Evolutionary conservation across 1,139 yeast species (phyloP).

Genomic region (Pichia sp.): DNA sequence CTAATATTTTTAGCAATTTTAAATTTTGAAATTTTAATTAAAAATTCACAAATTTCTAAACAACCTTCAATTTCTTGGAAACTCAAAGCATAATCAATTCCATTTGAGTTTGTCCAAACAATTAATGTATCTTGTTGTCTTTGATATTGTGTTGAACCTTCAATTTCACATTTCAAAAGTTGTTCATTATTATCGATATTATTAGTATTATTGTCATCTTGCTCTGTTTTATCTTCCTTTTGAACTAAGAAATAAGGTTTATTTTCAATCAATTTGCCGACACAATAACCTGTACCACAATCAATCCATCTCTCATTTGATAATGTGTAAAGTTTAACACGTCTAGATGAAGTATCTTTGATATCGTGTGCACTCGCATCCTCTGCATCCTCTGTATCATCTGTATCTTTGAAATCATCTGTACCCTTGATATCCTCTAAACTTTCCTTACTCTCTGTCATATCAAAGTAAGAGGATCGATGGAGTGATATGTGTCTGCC

Average conservation of each 20-base stretch:
- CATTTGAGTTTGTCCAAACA: slow-evolving; percentile 83
- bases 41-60: slow-evolving; percentile 71
- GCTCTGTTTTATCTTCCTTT: slow-evolving; percentile 65
- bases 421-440: no score
- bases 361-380: slow-evolving; percentile 27
- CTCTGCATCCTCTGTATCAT: no score
- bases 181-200: slow-evolving; percentile 62
- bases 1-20: slow-evolving; percentile 61
- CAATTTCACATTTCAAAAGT: slow-evolving; percentile 57
- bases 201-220: slow-evolving; percentile 46
- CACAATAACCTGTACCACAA: slow-evolving; percentile 87
- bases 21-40: slow-evolving; percentile 57
- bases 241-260: slow-evolving; percentile 62
- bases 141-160: slow-evolving; percentile 77
- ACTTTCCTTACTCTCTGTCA: no score
- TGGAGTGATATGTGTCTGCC: no score
- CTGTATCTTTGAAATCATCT: no score
- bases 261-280: slow-evolving; percentile 50
- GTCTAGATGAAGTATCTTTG: slow-evolving; percentile 37
- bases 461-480: no score
- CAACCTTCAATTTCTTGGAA: slow-evolving; percentile 94
- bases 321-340: slow-evolving; percentile 84
- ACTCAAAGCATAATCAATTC: slow-evolving; percentile 79
- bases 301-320: slow-evolving; percentile 85
- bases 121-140: slow-evolving; percentile 91